Evolutionary conservation across 2,329 filamentous ascomycete species (phyloP), one percentile per base, ranked within the genome.

Genomic region (Periconia sp.): DNA sequence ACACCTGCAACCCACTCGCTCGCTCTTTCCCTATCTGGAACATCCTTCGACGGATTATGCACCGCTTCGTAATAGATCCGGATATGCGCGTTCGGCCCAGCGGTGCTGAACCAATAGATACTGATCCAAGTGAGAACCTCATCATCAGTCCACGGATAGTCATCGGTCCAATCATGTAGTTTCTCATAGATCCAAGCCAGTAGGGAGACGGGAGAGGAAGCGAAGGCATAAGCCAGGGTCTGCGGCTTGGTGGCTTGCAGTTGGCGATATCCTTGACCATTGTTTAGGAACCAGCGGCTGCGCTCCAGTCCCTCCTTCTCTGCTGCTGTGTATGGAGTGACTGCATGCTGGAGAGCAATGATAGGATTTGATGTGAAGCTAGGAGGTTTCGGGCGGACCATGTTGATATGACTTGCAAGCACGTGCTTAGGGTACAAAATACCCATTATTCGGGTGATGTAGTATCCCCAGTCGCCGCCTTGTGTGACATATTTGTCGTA

Each of bases 131-230:
- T 88, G 18, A 89, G 70, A 7, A 92, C 78, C 69, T 92, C 87
- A 40, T 91, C 86, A 48, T 89, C 84, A 0, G 82, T 86, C 87
- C 87, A 92, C 0, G 79, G 72, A 59, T 90, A 90, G 1, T 56
- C 57, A 56, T 92, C 87, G 0, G 84, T 84, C 88, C 88, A 92
- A 55, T 88, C 84, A 53, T 86, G 82, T 25, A 92, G 71, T 63
- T 92, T 92, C 69, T 92, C 89, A 53, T 88, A 88, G 23, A 92
- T 84, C 89, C 89, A 94, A 0, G 86, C 82, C 1, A 92, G 73
- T 3, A 90, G 71, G 0, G 80, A 86, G 0, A 88, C 80, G 0
- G 88, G 89, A 5, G 80, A 85, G 61, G 91, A 87, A 0, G 81
- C 76, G 3, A 92, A 74, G 0, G 76, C 83, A 57, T 88, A 89